Base-by-base conservation (phyloP, 352 stramenopile genomes). In the Phytophthora parvispora region DNA sequence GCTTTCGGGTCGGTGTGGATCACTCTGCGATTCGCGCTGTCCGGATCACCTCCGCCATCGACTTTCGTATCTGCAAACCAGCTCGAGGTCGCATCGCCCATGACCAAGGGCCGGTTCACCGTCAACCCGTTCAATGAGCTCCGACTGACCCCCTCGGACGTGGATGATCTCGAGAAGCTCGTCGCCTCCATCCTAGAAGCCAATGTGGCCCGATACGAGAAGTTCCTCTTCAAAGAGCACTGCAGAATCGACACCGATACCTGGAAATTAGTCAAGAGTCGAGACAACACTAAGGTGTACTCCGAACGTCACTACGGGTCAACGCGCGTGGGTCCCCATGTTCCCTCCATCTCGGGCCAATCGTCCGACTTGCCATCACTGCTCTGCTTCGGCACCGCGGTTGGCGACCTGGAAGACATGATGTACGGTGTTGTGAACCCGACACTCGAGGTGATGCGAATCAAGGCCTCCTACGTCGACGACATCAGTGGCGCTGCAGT, bases 391-490 rank as follows among this genome's bases (percentile, higher is more conserved):
- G 80, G 82, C 18, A 78, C 75, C 16, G 67, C 85, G 2, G 32
- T 67, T 3, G 80, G 69, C 31, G 62, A 73, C 9, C 55, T 90
- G 9, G 80, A 90, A 27, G 75, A 82, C 60, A 72, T 89, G 62
- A 77, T 92, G 68, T 92, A 86, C 60, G 80, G 80, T 6, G 71
- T 84, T 8, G 60, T 89, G 4, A 80, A 85, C 70, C 66, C 77
- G 25, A 89, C 80, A 20, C 59, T 80, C 5, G 73, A 78, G 20
- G 65, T 66, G 63, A 83, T 90, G 78, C 63, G 73, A 3, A 80
- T 90, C 60, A 84, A 81, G 58, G 73, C 79, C 0, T 81, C 83
- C 0, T 87, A 89, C 59, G 62, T 87, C 32, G 56, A 78, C 10
- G 75, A 78, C 52, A 81, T 87, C 24, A 71, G 76, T 28, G 83